These are phyloP conservation scores for Holtermanniella nyarrowii DNA, from an alignment of 768 basidiomycete genomes.

Conservation along the genomic window DNA sequence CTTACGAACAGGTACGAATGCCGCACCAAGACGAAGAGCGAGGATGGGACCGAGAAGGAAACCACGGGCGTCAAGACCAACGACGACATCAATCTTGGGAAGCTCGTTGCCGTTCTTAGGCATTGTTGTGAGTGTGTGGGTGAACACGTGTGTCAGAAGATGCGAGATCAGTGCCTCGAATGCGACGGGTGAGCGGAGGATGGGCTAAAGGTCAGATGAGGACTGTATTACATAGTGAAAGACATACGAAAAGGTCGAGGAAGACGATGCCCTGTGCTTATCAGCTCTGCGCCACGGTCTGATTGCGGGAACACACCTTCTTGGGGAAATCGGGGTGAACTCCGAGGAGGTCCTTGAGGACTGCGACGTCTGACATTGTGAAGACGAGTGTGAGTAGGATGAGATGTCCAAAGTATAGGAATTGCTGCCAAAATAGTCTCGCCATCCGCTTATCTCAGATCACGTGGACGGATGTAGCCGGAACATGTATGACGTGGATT, in stretches of 20 bases:
- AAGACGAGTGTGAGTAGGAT: no score
- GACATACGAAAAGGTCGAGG: conserved; percentile 65
- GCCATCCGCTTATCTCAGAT: no score
- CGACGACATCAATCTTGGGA: conserved; percentile 73
- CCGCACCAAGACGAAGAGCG: conserved; percentile 78
- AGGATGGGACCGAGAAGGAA: conserved; percentile 90
- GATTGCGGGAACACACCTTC: conserved; percentile 51
- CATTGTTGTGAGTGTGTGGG: conserved; percentile 48
- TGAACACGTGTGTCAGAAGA: conserved; percentile 72
- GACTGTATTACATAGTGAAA: not conserved
- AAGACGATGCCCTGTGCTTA: conserved; percentile 68
- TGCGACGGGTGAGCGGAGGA: conserved; percentile 71
- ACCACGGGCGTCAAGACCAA: conserved; percentile 90
- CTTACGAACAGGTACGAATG: conserved; percentile 94
- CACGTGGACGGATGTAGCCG: no score
- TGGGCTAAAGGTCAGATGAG: conserved; percentile 46
- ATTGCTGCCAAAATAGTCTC: no score
- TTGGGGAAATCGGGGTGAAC: conserved; percentile 64
- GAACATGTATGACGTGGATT: no score
- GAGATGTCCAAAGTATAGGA: no score
- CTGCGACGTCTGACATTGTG: conserved; percentile 64
- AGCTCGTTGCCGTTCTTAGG: conserved; percentile 45
- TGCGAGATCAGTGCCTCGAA: conserved; percentile 89
- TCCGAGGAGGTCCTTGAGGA: conserved; percentile 44
- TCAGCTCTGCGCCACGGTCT: not conserved